phyloP scores from a whole-genome alignment of 2,329 filamentous ascomycete genomes.

The Xylaria digitata region DNA sequence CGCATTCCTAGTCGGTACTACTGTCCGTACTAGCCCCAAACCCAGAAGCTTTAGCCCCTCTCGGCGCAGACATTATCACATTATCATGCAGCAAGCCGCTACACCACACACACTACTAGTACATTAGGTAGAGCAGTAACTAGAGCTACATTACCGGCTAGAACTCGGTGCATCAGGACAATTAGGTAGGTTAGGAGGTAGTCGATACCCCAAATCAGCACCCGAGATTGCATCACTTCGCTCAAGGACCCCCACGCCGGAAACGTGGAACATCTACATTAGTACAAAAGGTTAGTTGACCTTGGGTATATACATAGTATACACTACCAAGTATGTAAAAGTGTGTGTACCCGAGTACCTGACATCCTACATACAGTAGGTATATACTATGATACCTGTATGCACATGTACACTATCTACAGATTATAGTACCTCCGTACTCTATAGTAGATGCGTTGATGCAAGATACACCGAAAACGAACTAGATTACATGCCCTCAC shows the following conservation, averaged over 20 bases:
- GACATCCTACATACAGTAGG: too few species aligned
- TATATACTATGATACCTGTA: too few species aligned
- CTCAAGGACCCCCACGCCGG: constrained; percentile 44
- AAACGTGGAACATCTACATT: constrained; percentile 33
- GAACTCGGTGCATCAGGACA: not conserved
- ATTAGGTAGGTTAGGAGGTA: not conserved
- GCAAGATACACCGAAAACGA: constrained; percentile 46
- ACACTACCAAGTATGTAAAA: too few species aligned
- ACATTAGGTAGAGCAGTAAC: too few species aligned
- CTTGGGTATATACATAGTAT: too few species aligned
- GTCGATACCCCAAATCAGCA: constrained; percentile 12
- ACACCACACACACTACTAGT: not conserved
- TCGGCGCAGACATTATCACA: constrained; percentile 7
- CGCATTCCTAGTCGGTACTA: not conserved
- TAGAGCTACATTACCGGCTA: too few species aligned
- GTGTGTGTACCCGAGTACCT: too few species aligned
- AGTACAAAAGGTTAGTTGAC: too few species aligned
- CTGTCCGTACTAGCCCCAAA: not conserved
- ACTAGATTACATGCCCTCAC: constrained; percentile 39
- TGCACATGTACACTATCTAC: not conserved
- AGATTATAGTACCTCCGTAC: constrained; percentile 7
- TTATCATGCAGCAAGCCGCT: constrained; percentile 29
- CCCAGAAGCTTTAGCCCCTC: not conserved
- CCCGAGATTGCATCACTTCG: constrained; percentile 3
- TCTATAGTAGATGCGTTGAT: constrained; percentile 42